Evolutionary conservation across 2,329 filamentous ascomycete genomes (phyloP), one percentile per base, ranked within the genome.

Genomic region (Xylaria multiplex): DNA sequence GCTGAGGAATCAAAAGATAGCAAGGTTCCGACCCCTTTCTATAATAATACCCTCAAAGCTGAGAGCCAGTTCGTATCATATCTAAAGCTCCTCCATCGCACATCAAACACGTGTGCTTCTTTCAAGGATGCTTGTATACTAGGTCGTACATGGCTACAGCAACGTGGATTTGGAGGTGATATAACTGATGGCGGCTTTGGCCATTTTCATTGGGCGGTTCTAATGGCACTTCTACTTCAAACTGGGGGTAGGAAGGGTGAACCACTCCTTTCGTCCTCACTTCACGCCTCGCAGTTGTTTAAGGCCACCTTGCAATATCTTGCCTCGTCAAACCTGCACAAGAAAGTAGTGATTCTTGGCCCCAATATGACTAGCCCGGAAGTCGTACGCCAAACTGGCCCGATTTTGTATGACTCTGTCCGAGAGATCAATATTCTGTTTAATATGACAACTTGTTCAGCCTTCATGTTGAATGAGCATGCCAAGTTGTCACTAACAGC

Each of bases 231-330:
- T 14, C 82, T 98, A 2, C 83, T 98, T 48, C 89, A 93, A 77
- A 88, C 87, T n/a, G 92, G 92, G 30, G 91, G 90, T 6, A 86
- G 88, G 6, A 90, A 90, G 66, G 91, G 91, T 1, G 86, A 89
- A 69, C 85, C 91, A 1, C 81, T 92, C 6, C 84, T 98, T 16
- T 93, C 93, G 6, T 84, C 88, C 5, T 92, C 92, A 7, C 91
- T 97, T 73, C 97, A 91, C 81, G 91, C 91, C 78, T 96, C 95
- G 27, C 95, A 98, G 78, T 85, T 98, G 50, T 97, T 99, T 85
- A 98, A 97, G 79, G 94, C 93, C 2, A 89, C 90, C 1, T 82
- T 99, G n/a, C 95, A 97, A 76, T 96, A 95, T 71, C 82, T 99
- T 19, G 89, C 91, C 1, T 86, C 87, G 1, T 90, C 87, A 43